Evolutionary conservation across 1,284 basidiomycete genomes (phyloP).

Genomic region (Sporisorium exsertum): DNA sequence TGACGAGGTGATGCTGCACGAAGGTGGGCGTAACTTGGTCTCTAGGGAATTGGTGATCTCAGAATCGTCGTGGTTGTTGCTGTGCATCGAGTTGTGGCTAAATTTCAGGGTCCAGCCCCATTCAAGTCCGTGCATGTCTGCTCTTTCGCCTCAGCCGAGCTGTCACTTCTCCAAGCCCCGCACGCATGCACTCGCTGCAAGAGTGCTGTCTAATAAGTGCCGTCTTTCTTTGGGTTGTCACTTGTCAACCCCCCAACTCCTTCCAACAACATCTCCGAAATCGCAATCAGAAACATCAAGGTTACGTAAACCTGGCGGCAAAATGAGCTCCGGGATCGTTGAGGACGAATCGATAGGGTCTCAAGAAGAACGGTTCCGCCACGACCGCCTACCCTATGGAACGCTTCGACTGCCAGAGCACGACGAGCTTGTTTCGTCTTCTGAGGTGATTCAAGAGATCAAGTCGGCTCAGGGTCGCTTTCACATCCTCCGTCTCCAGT

Average conservation of each 20-base stretch:
- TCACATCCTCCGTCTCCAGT: conserved; percentile 17
- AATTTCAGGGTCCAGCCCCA: conserved; percentile 23
- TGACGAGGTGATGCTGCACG: no score
- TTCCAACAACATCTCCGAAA: background rate
- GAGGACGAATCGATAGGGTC: conserved; percentile 28
- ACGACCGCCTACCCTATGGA: conserved; percentile 8
- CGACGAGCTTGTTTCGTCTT: conserved; percentile 17
- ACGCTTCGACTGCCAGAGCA: conserved; percentile 13
- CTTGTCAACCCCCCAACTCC: background rate
- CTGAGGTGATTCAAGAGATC: background rate
- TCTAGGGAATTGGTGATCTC: conserved; percentile 9
- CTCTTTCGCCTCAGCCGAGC: no score
- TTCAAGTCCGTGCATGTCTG: no score
- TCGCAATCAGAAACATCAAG: background rate
- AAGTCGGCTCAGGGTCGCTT: conserved; percentile 8
- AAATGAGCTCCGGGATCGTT: conserved; percentile 14
- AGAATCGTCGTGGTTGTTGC: background rate
- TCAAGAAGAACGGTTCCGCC: background rate
- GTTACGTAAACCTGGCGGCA: background rate
- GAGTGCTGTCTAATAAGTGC: no score
- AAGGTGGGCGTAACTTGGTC: conserved; percentile 9
- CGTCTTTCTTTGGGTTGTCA: background rate
- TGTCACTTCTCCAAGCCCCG: no score
- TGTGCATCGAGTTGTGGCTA: background rate
- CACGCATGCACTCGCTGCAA: no score